Conservation (phyloP, 2,329 filamentous ascomycete genomes). For the Colletotrichum sp. region DNA sequence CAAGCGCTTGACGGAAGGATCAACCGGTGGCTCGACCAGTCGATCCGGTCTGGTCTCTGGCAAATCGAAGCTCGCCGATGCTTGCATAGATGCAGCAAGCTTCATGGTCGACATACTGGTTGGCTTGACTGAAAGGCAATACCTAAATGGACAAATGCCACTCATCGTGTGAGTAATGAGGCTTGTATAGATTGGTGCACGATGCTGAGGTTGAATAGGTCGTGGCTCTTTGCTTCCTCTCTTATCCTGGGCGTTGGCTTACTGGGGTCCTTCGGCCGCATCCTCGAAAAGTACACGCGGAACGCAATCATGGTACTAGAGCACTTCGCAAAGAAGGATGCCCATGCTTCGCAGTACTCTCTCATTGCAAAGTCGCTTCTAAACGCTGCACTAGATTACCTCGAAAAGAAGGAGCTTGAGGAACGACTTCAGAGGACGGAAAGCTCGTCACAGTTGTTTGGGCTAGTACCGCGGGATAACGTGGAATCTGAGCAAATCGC, state of each 20-base stretch:
- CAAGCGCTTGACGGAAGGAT: conserved; percentile 44
- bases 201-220: conserved; percentile 34
- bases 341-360: conserved; percentile 57
- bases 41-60: conserved; percentile 37
- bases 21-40: background rate
- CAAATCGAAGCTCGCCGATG: conserved; percentile 57
- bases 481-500: conserved; percentile 2
- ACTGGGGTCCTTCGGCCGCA: conserved; percentile 55
- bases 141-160: conserved; percentile 51
- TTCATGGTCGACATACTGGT: conserved; percentile 56
- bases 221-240: conserved; percentile 59
- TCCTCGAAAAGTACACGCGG: conserved; percentile 54
- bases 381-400: conserved; percentile 47
- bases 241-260: conserved; percentile 57
- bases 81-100: conserved; percentile 60
- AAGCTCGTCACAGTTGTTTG: conserved; percentile 57
- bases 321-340: conserved; percentile 53
- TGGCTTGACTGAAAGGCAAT: conserved; percentile 45
- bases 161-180: conserved; percentile 52
- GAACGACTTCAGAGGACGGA: conserved; percentile 53
- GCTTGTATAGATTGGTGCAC: background rate
- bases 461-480: conserved; percentile 44
- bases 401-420: conserved; percentile 52
- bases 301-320: conserved; percentile 54
- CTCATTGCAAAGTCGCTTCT: conserved; percentile 58